These are phyloP conservation scores for Metarhizium guizhouense DNA, from an alignment of 2,329 filamentous ascomycete genomes.

Conservation along the genomic window DNA sequence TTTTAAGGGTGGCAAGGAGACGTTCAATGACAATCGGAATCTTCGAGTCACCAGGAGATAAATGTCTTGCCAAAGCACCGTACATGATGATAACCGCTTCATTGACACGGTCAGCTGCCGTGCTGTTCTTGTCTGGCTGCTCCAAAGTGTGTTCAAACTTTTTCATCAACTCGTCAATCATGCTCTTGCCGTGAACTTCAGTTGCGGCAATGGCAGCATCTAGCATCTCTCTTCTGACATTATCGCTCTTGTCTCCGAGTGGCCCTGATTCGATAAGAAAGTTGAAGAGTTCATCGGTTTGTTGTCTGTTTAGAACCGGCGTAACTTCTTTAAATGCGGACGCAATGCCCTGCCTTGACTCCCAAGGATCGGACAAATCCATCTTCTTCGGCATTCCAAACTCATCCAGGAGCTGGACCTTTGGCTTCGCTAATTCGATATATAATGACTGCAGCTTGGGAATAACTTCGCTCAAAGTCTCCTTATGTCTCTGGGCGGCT, in stretches of 20 bases:
- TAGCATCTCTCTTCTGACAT: constrained; percentile 82
- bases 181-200: constrained; percentile 66
- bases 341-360: constrained; percentile 80
- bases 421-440: constrained; percentile 69
- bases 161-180: constrained; percentile 85
- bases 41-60: constrained; percentile 76
- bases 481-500: constrained; percentile 52
- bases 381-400: constrained; percentile 92
- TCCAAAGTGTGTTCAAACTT: constrained; percentile 86
- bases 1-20: constrained; percentile 78
- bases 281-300: constrained; percentile 68
- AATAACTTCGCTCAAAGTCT: constrained; percentile 54
- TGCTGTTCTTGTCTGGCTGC: constrained; percentile 70
- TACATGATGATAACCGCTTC: constrained; percentile 98
- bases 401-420: constrained; percentile 75
- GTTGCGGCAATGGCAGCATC: constrained; percentile 80
- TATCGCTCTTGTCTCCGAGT: constrained; percentile 69
- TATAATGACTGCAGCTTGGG: constrained; percentile 63
- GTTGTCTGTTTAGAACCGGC: constrained; percentile 54
- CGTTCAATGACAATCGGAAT: constrained; percentile 82
- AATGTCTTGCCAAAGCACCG: constrained; percentile 81
- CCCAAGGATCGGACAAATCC: constrained; percentile 84
- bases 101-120: constrained; percentile 81
- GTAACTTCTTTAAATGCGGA: constrained; percentile 79
- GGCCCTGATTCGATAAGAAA: constrained; percentile 84